phyloP scores from a whole-genome alignment of 495 filamentous ascomycete species.

The Astrothelium subdiscretum region DNA sequence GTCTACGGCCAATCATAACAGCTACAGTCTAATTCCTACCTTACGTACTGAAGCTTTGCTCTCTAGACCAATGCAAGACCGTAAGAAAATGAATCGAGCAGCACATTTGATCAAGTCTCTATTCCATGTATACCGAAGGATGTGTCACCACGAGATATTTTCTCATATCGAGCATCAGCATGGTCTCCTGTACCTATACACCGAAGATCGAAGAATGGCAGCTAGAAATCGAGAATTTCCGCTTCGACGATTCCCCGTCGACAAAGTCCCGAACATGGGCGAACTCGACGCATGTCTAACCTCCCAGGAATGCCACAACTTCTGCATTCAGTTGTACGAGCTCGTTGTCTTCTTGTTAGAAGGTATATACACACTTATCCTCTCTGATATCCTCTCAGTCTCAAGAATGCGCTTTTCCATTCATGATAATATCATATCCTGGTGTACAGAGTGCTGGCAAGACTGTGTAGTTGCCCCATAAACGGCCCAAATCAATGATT shows the following conservation, averaged over 20 bases:
- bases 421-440: neutral
- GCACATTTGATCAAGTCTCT: neutral
- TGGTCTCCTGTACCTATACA: neutral
- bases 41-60: neutral
- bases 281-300: neutral
- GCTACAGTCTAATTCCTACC: neutral
- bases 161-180: neutral
- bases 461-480: too few species aligned
- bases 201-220: neutral
- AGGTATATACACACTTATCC: neutral
- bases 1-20: neutral
- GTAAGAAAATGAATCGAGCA: neutral
- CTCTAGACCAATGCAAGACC: neutral
- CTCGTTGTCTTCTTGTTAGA: neutral
- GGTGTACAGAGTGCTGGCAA: too few species aligned
- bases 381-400: neutral
- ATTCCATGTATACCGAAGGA: neutral
- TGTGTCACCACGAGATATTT: neutral
- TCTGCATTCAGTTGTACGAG: neutral
- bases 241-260: neutral
- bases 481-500: too few species aligned
- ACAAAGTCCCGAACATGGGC: neutral
- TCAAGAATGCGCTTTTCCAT: neutral
- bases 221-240: neutral
- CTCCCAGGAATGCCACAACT: neutral